A percentile compares a stretch with the other conserved stretches of the same genome.
These are phyloP conservation scores for Cucurbita argyrosperma DNA, from an alignment of 306 rosid genomes.

Conservation along the genomic window DNA sequence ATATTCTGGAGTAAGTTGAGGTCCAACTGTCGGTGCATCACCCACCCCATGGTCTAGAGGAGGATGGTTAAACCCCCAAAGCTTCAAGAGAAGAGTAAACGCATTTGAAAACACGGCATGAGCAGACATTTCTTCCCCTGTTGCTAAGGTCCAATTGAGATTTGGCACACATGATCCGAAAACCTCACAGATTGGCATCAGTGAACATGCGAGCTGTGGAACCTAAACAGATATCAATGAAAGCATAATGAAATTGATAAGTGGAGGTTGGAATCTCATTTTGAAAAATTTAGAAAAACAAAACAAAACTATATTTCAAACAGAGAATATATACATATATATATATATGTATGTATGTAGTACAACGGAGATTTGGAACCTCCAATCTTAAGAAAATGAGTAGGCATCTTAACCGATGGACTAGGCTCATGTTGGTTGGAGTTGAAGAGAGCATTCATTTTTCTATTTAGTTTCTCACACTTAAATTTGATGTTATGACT, in stretches of 20 bases:
- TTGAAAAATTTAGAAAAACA: not conserved
- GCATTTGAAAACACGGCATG: conserved; percentile 96
- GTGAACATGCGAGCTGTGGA: conserved; percentile 90
- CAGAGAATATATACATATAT: not conserved
- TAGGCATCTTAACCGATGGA: not conserved
- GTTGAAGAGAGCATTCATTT: not conserved
- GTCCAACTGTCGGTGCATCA: conserved; percentile 82
- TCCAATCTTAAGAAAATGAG: not conserved
- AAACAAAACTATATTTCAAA: not conserved
- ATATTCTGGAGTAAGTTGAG: conserved; percentile 92
- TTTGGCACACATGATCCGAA: conserved; percentile 88
- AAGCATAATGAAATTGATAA: not conserved
- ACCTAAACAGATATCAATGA: conserved; percentile 38
- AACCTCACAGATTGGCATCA: conserved; percentile 98
- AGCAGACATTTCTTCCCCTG: conserved; percentile 79
- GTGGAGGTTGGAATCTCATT: not conserved
- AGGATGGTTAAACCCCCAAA: conserved; percentile 89
- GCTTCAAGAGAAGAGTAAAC: conserved; percentile 77
- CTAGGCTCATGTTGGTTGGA: not conserved
- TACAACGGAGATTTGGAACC: not conserved
- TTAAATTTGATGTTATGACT: not conserved
- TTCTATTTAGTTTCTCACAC: not conserved
- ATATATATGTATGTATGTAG: no score
- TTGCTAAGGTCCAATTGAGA: conserved; percentile 47
- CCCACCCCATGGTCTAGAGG: conserved; percentile 92